Evolutionary conservation across 768 basidiomycete species (phyloP), one percentile per base, ranked within the genome.

Genomic region (Paxillus involutus): DNA sequence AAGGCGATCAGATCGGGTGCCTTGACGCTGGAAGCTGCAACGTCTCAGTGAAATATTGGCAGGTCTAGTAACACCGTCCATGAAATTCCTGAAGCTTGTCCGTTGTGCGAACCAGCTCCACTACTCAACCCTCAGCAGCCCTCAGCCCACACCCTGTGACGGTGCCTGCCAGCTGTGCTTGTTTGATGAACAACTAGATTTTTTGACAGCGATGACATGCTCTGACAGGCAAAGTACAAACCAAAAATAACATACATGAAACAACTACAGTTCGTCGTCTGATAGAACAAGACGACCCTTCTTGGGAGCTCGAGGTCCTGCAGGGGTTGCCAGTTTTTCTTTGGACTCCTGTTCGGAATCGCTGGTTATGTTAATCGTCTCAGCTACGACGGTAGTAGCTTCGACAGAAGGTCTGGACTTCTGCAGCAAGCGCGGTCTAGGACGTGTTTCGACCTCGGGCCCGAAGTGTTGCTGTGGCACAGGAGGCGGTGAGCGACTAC

Each of bases 341-440:
- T 33, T 41, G 48, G 13, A 48, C 51, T 24, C 47, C 46, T 30
- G 47, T 41, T 62, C 62, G 30, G 68, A 59, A 30, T 63, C 64
- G 49, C 58, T 66, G 1, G 64, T 61, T n/a, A 65, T 63, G 2
- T 49, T 5, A 39, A 66, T 60, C 32, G 64, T 12, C 46, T 59
- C 56, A 6, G 47, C 33, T 47, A 11, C 42, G 24, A 9, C 33
- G 16, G 51, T 35, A 13, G 35, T 30, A 24, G 19, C 39, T 42
- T 44, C 42, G 13, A 29, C 29, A 16, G 42, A 14, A 9, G 43
- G 40, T 33, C 39, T 56, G 37, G 69, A 63, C 54, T 73, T 75
- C 45, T 76, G 78, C 46, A 73, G 72, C 32, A 80, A 63, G 21
- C 77, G 77, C 3, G 78, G 77, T 48, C 64, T 72, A 12, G 74